Base-by-base conservation (phyloP, 441 rosid genomes). In the Corymbia citriodora region DNA sequence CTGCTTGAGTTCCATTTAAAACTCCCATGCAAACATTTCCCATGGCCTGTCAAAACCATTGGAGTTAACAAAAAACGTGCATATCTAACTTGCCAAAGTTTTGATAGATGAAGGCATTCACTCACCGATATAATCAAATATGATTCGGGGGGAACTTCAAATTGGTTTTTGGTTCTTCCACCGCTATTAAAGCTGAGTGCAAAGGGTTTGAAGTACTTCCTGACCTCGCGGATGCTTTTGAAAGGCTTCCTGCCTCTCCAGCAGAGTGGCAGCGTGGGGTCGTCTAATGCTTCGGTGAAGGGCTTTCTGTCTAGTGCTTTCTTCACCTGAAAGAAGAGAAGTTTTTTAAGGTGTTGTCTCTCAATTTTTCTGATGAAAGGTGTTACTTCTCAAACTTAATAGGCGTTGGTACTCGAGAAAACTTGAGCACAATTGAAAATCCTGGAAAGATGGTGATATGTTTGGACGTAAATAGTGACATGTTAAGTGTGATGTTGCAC, bases 21-120 rank as follows among this genome's bases (percentile, higher is more conserved):
- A 97, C 93, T 92, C 99, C 99, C 92, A 98, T 91, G 92, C 99
- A 98, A 88, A 93, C 99, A 91, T 97, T 97, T 91, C 99, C 99
- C 53, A 91, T 93, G 54, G 90, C 92, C 99, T 98, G 94, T 63
- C n/a, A 55, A 23, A 55, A 36, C 21, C 88, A 18, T 11, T 21
- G 59, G 33, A 25, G 45, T 55, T 17, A 57, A 55, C 54, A 88
- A 29, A 50, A 23, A 48, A 25, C 19, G 49, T 54, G 90, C 87
- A 92, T 90, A 40, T 79, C 52, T 79, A 12, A 79, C n/a, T 40
- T 12, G 52, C 85, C 52, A 23, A 10, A 79, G 6, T 79, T 40
- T 79, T 7, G 11, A 31, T 21, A 23, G 21, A 83, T 19, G 82
- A 54, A 33, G 25, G 65, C n/a, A 18, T 57, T 87, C 68, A 91